phyloP scores from a whole-genome alignment of 2,329 filamentous ascomycete species.

The Xylariaceae sp. region DNA sequence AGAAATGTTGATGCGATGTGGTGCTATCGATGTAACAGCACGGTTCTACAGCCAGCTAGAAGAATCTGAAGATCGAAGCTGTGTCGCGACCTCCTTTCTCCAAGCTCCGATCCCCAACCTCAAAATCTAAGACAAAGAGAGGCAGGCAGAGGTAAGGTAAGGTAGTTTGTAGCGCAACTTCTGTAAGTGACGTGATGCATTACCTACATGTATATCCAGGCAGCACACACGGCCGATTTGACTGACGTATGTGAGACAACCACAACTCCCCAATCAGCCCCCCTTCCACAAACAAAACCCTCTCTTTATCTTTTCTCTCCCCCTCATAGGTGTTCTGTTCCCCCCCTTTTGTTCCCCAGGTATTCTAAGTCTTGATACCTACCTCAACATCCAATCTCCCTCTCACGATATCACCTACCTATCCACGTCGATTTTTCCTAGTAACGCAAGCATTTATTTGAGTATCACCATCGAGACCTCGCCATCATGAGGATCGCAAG shows the following conservation, averaged over 20 bases:
- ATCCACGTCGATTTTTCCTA: background rate
- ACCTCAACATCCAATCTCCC: background rate
- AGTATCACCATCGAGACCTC: background rate
- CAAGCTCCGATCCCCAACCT: too few relatives aligned
- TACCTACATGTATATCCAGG: conserved; percentile 12
- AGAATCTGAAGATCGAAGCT: too few relatives aligned
- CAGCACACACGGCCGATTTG: background rate
- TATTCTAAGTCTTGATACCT: background rate
- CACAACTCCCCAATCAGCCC: background rate
- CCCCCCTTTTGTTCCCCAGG: background rate
- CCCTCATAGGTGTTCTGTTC: background rate
- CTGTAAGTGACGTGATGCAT: conserved; percentile 32
- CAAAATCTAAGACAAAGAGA: too few relatives aligned
- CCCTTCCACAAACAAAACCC: background rate
- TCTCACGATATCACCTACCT: background rate
- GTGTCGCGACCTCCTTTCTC: too few relatives aligned
- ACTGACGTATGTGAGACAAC: conserved; percentile 19
- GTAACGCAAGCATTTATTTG: background rate
- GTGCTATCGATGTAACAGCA: too few relatives aligned
- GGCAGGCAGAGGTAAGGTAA: too few relatives aligned
- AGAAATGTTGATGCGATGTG: too few relatives aligned
- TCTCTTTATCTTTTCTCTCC: background rate
- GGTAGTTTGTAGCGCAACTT: too few relatives aligned
- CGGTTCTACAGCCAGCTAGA: too few relatives aligned
- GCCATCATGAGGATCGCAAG: conserved; percentile 69